Base-by-base conservation (phyloP, 2,329 filamentous ascomycete species). In the Curvularia hawaiiensis region DNA sequence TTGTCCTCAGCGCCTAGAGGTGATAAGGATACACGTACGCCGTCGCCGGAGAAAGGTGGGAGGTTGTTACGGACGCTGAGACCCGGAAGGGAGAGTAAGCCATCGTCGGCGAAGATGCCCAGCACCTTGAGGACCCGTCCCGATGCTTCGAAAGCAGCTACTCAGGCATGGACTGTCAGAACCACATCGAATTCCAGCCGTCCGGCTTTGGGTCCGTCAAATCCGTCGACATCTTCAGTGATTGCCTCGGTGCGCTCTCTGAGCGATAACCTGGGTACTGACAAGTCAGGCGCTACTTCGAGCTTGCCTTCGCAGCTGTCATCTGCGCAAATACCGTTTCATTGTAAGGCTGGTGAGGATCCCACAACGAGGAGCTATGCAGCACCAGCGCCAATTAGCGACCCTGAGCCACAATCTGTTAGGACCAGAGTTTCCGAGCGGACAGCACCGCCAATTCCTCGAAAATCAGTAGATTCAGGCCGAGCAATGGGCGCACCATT, bases 1-100 rank as follows among this genome's bases (percentile, higher is more conserved):
- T 71, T 77, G 30, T 72, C 75, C 14, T 78, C 78, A 30, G 65
- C 64, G 2, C 60, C 75, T 20, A 61, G 71, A 2, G 66, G 69
- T 49, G 80, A 79, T 41, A 79, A 79, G 50, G 73, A 77, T 20
- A 83, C 83, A 33, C 80, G 85, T 54, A 86, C 83, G 18, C 84
- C 85, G 10, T 88, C 85, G 66, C 86, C 86, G 3, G 86, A 88
- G 49, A 85, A 85, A 72, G 87, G 84, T 63, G 78, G 80, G 28
- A 76, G 79, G 11, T 84, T 88, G 83, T 71, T 86, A 58, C 83
- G 80, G 49, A 86, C 84, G 10, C 63, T 86, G 56, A 77, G 84
- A 53, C 77, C 79, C 16, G 73, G 71, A 6, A 79, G 76, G 50
- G 79, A 83, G 43, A 69, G 75, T 45, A 82, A 79, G 52, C 68